These are phyloP conservation scores for Globisporangium mamillatum DNA, from an alignment of 352 stramenopile genomes.

Conservation along the genomic window DNA sequence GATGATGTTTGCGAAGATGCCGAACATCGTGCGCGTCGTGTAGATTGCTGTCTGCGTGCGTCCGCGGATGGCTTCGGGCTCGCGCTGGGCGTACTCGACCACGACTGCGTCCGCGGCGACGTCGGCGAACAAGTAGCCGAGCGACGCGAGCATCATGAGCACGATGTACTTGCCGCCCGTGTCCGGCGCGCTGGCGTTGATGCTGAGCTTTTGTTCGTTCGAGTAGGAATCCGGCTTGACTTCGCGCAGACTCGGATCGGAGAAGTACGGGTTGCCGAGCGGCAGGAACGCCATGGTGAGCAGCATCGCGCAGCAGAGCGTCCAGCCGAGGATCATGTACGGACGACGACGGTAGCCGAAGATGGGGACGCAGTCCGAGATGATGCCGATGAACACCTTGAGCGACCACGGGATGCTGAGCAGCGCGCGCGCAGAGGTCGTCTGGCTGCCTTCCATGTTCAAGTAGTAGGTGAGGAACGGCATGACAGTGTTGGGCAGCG, in stretches of 20 bases:
- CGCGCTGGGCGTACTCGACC: slow-evolving; percentile 51
- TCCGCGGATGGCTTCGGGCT: slow-evolving; percentile 39
- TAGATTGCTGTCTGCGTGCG: slow-evolving; percentile 50
- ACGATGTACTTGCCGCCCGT: slow-evolving; percentile 37
- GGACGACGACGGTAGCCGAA: slow-evolving; percentile 47
- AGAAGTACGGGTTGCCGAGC: slow-evolving; percentile 40
- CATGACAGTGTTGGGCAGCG: slow-evolving; percentile 39
- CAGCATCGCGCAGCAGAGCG: slow-evolving; percentile 32
- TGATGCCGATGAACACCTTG: slow-evolving; percentile 54
- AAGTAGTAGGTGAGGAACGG: slow-evolving; percentile 49
- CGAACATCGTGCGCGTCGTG: slow-evolving; percentile 35
- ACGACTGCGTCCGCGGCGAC: slow-evolving; percentile 51
- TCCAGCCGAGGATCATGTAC: slow-evolving; percentile 58
- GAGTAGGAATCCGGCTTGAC: slow-evolving; percentile 30
- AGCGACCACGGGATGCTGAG: slow-evolving; percentile 49
- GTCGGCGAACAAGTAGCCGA: slow-evolving; percentile 48
- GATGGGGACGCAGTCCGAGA: slow-evolving; percentile 51
- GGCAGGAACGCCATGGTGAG: slow-evolving; percentile 41
- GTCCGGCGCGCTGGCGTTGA: slow-evolving; percentile 34
- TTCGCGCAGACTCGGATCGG: slow-evolving; percentile 25
- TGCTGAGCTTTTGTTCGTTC: slow-evolving; percentile 20
- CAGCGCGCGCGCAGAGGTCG: slow-evolving; percentile 37
- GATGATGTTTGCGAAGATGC: slow-evolving; percentile 36
- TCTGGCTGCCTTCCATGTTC: slow-evolving; percentile 41
- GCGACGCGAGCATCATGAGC: slow-evolving; percentile 44